Conservation (phyloP, 345 rosid genomes). For the Balakata baccata region DNA sequence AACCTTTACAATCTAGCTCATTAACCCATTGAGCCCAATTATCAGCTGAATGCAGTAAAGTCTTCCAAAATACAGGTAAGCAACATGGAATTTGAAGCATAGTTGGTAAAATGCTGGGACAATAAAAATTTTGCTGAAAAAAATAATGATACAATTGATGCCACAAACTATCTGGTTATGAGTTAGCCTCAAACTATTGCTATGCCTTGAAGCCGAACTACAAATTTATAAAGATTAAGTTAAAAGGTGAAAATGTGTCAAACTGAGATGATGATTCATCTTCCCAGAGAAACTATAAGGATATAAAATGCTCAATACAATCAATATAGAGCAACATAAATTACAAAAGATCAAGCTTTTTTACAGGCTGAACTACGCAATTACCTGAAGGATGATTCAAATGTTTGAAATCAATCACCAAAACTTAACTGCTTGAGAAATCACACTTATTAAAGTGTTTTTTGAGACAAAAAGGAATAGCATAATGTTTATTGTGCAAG, state of each 20-base stretch:
- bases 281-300: not conserved
- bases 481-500: no score
- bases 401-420: no score
- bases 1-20: not conserved
- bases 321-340: no score
- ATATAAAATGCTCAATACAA: not conserved
- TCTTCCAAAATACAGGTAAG: not conserved
- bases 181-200: not conserved
- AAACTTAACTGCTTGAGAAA: no score
- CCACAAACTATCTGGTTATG: not conserved
- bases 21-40: not conserved
- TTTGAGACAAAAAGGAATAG: no score
- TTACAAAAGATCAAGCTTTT: no score
- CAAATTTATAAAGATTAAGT: not conserved
- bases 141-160: constrained; percentile 3
- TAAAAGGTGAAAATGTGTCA: not conserved
- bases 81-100: not conserved
- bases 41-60: not conserved
- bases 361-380: no score
- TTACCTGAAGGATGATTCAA: no score
- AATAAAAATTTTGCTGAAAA: not conserved
- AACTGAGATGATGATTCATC: not conserved
- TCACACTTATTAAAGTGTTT: no score
- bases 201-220: no score
- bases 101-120: not conserved